phyloP scores from a whole-genome alignment of 2,329 filamentous ascomycete genomes.

The Colletotrichum sp. region DNA sequence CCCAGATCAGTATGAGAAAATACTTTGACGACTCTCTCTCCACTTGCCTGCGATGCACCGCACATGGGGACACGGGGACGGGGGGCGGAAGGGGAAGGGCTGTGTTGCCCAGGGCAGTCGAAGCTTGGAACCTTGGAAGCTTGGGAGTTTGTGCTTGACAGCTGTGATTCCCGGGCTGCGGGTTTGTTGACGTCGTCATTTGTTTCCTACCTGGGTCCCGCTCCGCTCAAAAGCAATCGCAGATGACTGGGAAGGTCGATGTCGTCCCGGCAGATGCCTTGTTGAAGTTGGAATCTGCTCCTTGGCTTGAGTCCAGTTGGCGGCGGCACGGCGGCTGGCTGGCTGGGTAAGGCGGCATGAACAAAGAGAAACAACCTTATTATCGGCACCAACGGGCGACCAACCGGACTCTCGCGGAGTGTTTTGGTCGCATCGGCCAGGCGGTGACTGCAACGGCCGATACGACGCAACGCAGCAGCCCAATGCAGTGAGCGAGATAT shows the following conservation, averaged over 20 bases:
- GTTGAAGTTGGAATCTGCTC: not conserved
- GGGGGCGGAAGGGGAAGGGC: not conserved
- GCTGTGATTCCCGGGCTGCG: not conserved
- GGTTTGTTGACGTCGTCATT: not conserved
- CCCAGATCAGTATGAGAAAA: not conserved
- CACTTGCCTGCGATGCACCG: not conserved
- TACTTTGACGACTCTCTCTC: not conserved
- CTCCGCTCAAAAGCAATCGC: not conserved
- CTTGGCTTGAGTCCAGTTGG: not conserved
- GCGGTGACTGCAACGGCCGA: slow-evolving; percentile 1
- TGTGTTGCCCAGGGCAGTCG: not conserved
- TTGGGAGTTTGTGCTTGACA: not conserved
- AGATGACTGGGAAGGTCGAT: not conserved
- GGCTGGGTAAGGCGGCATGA: not conserved
- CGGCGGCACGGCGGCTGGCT: not conserved
- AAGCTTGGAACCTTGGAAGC: not conserved
- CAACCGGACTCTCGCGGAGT: not conserved
- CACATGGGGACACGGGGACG: not conserved
- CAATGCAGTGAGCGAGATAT: not conserved
- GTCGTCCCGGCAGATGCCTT: not conserved
- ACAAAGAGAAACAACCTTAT: slow-evolving; percentile 1
- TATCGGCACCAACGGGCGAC: not conserved
- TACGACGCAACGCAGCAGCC: not conserved
- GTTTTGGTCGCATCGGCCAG: not conserved
- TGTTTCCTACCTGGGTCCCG: not conserved